Conservation (phyloP, 768 basidiomycete genomes). For the Epithele typhae region DNA sequence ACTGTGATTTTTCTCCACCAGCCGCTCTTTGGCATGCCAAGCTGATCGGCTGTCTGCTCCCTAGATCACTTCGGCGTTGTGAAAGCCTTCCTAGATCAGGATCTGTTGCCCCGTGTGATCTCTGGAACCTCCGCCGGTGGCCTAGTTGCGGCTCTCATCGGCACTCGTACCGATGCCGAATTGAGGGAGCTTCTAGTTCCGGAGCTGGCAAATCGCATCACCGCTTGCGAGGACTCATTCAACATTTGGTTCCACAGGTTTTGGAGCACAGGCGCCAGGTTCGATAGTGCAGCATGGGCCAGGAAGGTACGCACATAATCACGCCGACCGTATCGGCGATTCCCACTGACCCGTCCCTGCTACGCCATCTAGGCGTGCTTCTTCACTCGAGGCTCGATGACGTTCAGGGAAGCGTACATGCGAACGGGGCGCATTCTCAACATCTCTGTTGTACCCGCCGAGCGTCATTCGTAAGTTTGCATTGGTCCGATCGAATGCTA, state of each 20-base stretch:
- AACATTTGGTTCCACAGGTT: constrained; percentile 67
- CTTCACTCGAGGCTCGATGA: constrained; percentile 91
- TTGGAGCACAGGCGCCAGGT: constrained; percentile 88
- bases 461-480: constrained; percentile 70
- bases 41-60: neutral
- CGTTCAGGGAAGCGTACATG: constrained; percentile 92
- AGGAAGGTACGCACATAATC: constrained; percentile 54
- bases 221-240: constrained; percentile 77
- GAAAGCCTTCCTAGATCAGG: constrained; percentile 85
- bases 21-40: neutral
- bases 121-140: constrained; percentile 95
- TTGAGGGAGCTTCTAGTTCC: constrained; percentile 74
- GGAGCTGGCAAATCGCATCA: constrained; percentile 76
- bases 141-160: constrained; percentile 67
- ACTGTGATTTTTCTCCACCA: constrained; percentile 44
- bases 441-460: constrained; percentile 88
- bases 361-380: constrained; percentile 57
- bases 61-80: constrained; percentile 88
- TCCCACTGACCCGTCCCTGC: neutral
- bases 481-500: neutral
- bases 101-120: constrained; percentile 84
- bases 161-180: constrained; percentile 88
- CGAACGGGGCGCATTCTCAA: constrained; percentile 92
- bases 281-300: constrained; percentile 89
- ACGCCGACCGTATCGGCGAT: too few relatives aligned